These are phyloP conservation scores for Bocquillonia castaneifolia DNA, from an alignment of 441 rosid species.

Conservation along the genomic window DNA sequence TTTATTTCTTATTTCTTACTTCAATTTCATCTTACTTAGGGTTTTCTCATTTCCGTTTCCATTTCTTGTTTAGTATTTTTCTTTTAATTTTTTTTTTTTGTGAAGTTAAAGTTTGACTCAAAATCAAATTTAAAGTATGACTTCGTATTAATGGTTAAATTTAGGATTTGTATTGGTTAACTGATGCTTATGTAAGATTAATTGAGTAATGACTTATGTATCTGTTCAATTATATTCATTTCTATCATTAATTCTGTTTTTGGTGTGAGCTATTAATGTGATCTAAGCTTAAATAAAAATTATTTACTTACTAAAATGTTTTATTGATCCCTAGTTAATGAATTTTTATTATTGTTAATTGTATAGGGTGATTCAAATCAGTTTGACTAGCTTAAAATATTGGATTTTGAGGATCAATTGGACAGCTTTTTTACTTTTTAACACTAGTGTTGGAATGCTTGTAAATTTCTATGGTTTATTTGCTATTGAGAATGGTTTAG, in stretches of 20 bases:
- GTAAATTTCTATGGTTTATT: too few relatives aligned
- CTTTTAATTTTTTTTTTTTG: neutral
- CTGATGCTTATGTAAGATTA: neutral
- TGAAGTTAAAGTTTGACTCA: neutral
- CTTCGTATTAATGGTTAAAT: neutral
- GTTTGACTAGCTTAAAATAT: too few relatives aligned
- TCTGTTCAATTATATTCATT: neutral
- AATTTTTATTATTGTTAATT: too few relatives aligned
- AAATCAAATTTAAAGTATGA: neutral
- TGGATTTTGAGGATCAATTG: neutral
- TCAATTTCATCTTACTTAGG: constrained; percentile 10
- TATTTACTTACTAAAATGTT: too few relatives aligned
- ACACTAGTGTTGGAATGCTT: too few relatives aligned
- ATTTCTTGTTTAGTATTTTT: neutral
- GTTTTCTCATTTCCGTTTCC: neutral
- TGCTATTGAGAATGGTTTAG: too few relatives aligned
- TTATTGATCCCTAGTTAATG: too few relatives aligned
- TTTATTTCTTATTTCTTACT: neutral
- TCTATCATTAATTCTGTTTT: too few relatives aligned
- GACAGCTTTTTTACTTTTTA: too few relatives aligned
- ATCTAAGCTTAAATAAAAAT: too few relatives aligned
- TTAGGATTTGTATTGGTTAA: neutral
- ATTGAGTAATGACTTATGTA: neutral
- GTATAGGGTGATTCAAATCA: too few relatives aligned
- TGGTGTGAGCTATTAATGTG: too few relatives aligned